Evolutionary conservation across 2,329 filamentous ascomycete species (phyloP).

Genomic region (Exophiala spinifera): DNA sequence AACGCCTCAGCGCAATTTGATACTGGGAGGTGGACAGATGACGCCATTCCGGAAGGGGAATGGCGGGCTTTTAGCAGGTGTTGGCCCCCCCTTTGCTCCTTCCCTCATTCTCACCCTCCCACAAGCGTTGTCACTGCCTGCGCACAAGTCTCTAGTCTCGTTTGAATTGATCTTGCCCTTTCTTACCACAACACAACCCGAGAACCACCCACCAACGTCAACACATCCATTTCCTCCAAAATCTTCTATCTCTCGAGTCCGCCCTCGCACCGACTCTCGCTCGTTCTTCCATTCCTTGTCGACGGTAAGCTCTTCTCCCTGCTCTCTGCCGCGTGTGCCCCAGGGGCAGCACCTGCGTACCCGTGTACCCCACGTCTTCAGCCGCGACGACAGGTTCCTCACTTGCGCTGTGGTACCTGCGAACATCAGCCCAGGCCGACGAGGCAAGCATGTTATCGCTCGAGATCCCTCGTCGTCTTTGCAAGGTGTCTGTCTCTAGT

Average conservation of each 20-base stretch:
- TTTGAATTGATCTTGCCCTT: constrained; percentile 8
- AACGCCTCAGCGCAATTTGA: background rate
- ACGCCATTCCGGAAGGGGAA: constrained; percentile 1
- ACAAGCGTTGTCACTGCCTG: constrained; percentile 8
- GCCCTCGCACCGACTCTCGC: constrained; percentile 8
- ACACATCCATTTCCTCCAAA: constrained; percentile 3
- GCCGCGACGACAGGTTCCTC: constrained; percentile 8
- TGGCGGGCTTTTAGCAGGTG: background rate
- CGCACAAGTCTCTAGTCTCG: constrained; percentile 8
- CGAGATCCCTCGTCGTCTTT: constrained; percentile 1
- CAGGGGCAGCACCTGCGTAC: too few species aligned
- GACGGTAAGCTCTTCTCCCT: constrained; percentile 23
- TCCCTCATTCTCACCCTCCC: constrained; percentile 5
- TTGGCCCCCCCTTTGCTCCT: constrained; percentile 11
- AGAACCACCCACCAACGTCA: constrained; percentile 12
- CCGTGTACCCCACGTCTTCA: constrained; percentile 22
- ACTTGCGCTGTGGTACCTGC: constrained; percentile 10
- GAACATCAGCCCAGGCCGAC: constrained; percentile 2
- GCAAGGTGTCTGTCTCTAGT: background rate
- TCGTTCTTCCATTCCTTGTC: constrained; percentile 5
- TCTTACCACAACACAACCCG: constrained; percentile 7
- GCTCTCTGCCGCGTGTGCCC: constrained; percentile 11
- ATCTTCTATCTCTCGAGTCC: constrained; percentile 12
- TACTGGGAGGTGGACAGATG: constrained; percentile 1
- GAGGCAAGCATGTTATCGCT: constrained; percentile 2